Percentiles rank a stretch among this genome's conserved stretches.
Conservation (phyloP, 371 early-diverging fungal species). For the Apophysomyces variabilis region DNA sequence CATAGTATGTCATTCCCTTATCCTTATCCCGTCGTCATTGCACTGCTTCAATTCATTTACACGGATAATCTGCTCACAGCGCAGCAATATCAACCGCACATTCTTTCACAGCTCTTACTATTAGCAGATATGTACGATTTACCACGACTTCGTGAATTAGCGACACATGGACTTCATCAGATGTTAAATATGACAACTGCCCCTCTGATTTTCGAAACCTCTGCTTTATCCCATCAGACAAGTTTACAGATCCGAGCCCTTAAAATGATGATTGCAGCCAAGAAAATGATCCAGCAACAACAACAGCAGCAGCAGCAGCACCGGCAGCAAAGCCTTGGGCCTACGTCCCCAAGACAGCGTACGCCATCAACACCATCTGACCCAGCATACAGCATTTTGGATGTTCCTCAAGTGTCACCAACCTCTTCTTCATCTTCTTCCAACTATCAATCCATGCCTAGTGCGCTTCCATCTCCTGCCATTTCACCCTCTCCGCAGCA, state of each 20-base stretch:
- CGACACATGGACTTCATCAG: slow-evolving; percentile 57
- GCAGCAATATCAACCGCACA: slow-evolving; percentile 51
- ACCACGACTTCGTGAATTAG: slow-evolving; percentile 51
- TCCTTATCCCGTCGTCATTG: slow-evolving; percentile 56
- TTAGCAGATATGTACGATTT: slow-evolving; percentile 60
- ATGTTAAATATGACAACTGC: slow-evolving; percentile 60
- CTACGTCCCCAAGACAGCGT: slow-evolving; percentile 21
- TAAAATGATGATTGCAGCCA: slow-evolving; percentile 52
- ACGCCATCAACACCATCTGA: slow-evolving; percentile 33
- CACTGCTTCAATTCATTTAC: slow-evolving; percentile 65
- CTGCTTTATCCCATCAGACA: slow-evolving; percentile 52
- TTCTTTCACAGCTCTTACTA: slow-evolving; percentile 59
- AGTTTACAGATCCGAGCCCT: slow-evolving; percentile 58
- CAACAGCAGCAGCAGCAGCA: slow-evolving; percentile 32
- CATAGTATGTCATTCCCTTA: slow-evolving; percentile 49
- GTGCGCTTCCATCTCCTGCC: background rate
- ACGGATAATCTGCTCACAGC: slow-evolving; percentile 63
- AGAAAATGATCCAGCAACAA: slow-evolving; percentile 46
- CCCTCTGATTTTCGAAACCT: slow-evolving; percentile 57
- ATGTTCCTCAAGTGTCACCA: slow-evolving; percentile 15
- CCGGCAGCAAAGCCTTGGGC: slow-evolving; percentile 17
- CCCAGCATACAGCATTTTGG: slow-evolving; percentile 16
- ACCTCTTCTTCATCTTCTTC: slow-evolving; percentile 23
- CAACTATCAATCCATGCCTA: slow-evolving; percentile 2
- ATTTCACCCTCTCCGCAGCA: slow-evolving; percentile 25